phyloP scores from a whole-genome alignment of 805 yeast species.

The Candida chauliodis region DNA sequence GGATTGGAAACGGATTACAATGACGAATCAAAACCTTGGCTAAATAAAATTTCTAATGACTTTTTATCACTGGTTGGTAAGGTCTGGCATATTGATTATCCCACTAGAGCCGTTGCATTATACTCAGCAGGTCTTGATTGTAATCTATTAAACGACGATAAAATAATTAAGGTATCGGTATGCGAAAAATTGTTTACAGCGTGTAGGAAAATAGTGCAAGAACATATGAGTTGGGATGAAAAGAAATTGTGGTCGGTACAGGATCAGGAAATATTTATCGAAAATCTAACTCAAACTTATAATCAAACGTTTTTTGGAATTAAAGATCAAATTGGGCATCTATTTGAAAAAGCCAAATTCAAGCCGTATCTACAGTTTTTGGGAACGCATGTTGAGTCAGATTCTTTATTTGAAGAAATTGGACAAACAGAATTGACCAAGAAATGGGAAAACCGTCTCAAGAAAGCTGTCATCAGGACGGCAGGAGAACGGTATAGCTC shows the following conservation, averaged over 20 bases:
- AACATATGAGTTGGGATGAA: constrained; percentile 30
- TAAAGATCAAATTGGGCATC: constrained; percentile 36
- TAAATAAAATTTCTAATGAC: constrained; percentile 40
- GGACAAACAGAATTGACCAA: constrained; percentile 35
- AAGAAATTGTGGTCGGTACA: constrained; percentile 30
- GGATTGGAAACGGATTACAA: constrained; percentile 2
- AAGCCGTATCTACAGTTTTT: constrained; percentile 49
- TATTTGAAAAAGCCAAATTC: constrained; percentile 56
- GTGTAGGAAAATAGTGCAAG: constrained; percentile 29
- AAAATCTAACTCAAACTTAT: constrained; percentile 43
- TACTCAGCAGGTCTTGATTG: constrained; percentile 46
- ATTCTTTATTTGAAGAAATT: constrained; percentile 37
- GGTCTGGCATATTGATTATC: constrained; percentile 56
- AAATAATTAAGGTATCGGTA: constrained; percentile 26
- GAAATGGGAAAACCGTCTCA: constrained; percentile 43
- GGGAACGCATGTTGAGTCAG: constrained; percentile 49
- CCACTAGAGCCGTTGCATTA: constrained; percentile 47
- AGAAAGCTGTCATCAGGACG: constrained; percentile 30
- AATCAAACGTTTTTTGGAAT: constrained; percentile 45
- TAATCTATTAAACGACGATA: constrained; percentile 20
- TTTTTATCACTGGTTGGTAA: constrained; percentile 44
- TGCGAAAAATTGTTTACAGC: constrained; percentile 24
- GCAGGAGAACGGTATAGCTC: constrained; percentile 39
- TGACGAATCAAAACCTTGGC: constrained; percentile 18
- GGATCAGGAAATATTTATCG: constrained; percentile 51